A percentile compares a stretch with the other conserved stretches of the same genome.
Conservation (phyloP, 2,329 filamentous ascomycete species). For the Coleophoma cylindrospora region DNA sequence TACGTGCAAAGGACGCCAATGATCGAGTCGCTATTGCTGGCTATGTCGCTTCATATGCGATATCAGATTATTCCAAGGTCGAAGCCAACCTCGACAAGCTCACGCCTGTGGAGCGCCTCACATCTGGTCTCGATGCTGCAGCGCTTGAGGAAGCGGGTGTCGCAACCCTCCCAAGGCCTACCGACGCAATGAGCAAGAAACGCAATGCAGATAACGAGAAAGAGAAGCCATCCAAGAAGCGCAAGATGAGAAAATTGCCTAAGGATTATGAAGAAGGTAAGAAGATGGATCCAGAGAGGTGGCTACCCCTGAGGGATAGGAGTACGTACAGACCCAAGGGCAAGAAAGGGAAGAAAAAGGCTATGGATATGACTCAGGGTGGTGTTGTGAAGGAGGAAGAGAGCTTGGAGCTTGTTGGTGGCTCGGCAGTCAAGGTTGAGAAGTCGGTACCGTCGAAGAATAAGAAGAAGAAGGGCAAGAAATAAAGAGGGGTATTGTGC, state of each 20-base stretch:
- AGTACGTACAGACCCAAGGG: constrained; percentile 87
- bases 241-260: constrained; percentile 58
- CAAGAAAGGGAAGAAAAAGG: constrained; percentile 85
- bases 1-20: constrained; percentile 60
- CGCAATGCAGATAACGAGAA: constrained; percentile 39
- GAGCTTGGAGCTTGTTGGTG: constrained; percentile 58
- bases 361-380: constrained; percentile 75
- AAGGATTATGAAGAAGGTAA: constrained; percentile 74
- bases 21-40: constrained; percentile 74
- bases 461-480: constrained; percentile 45
- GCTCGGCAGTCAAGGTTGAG: constrained; percentile 60
- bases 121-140: constrained; percentile 53
- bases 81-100: constrained; percentile 50
- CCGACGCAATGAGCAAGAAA: constrained; percentile 40
- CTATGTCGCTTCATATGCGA: constrained; percentile 77
- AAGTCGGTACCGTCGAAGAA: constrained; percentile 41
- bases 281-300: constrained; percentile 83
- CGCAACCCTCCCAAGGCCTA: constrained; percentile 38
- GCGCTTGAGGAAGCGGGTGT: constrained; percentile 64
- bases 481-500: constrained; percentile 27
- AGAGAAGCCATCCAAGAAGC: constrained; percentile 43
- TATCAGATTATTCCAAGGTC: constrained; percentile 50
- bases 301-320: constrained; percentile 85
- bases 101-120: constrained; percentile 57
- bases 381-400: constrained; percentile 72